These are phyloP conservation scores for Seiridium unicorne DNA, from an alignment of 2,329 filamentous ascomycete genomes.

Conservation along the genomic window DNA sequence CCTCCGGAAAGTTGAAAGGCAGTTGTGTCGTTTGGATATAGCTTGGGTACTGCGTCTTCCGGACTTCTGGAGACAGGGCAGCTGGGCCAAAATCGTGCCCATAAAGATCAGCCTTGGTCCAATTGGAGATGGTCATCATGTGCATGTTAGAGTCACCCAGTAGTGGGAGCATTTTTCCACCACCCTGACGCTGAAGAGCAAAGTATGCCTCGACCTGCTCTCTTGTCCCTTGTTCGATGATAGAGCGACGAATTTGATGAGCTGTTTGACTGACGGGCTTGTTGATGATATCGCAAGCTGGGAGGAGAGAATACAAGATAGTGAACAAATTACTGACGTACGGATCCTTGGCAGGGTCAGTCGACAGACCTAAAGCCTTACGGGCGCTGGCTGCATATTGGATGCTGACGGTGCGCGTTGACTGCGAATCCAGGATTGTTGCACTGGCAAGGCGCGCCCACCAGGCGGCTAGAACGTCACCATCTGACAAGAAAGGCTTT, in stretches of 20 bases:
- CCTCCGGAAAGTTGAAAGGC: background rate
- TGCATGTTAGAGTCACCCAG: constrained; percentile 29
- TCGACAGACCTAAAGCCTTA: constrained; percentile 16
- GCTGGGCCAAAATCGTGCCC: constrained; percentile 34
- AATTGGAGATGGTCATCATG: constrained; percentile 37
- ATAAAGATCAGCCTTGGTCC: constrained; percentile 34
- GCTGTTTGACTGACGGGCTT: constrained; percentile 16
- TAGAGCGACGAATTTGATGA: constrained; percentile 26
- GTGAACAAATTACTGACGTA: constrained; percentile 19
- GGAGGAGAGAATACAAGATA: constrained; percentile 17
- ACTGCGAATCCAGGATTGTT: constrained; percentile 14
- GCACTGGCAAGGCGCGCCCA: constrained; percentile 26
- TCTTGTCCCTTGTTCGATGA: constrained; percentile 32
- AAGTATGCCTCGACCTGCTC: constrained; percentile 24
- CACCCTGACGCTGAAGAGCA: constrained; percentile 16
- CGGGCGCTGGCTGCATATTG: constrained; percentile 26
- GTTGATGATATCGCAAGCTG: constrained; percentile 18
- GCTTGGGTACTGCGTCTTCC: background rate
- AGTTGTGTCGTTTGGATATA: background rate
- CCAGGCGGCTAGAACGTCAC: constrained; percentile 37
- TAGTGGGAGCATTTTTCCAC: constrained; percentile 10
- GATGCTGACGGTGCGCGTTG: background rate
- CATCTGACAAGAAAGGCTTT: constrained; percentile 32
- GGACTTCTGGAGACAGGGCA: constrained; percentile 15
- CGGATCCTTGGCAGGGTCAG: constrained; percentile 15